Conservation (phyloP, 768 basidiomycete species). For the Pisolithus albus region DNA sequence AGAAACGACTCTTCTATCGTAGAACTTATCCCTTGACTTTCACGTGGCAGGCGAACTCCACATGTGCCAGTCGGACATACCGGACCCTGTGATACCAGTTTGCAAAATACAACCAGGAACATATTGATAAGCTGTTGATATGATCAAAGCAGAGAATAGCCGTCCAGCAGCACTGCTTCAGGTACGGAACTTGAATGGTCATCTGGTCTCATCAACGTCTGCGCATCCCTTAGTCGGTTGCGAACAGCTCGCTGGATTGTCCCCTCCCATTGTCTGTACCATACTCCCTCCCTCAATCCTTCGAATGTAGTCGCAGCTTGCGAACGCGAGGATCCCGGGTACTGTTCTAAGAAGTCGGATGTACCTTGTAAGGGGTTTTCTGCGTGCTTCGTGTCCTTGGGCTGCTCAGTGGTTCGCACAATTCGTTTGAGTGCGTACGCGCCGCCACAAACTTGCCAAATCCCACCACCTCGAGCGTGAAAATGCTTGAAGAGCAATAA, state of each 20-base stretch:
- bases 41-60: background rate
- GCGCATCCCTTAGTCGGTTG: conserved; percentile 29
- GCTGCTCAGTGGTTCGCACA: conserved; percentile 11
- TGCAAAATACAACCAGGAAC: background rate
- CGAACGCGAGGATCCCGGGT: conserved; percentile 23
- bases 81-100: background rate
- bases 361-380: conserved; percentile 4
- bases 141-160: conserved; percentile 15
- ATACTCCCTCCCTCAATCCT: conserved; percentile 67
- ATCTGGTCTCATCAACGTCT: conserved; percentile 31
- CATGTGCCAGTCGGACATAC: background rate
- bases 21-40: background rate
- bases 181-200: conserved; percentile 3
- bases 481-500: conserved; percentile 77
- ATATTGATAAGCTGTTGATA: too few species aligned
- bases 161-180: conserved; percentile 19
- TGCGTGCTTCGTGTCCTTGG: conserved; percentile 1
- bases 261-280: conserved; percentile 74
- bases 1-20: conserved; percentile 7
- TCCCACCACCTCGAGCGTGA: conserved; percentile 58
- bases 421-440: conserved; percentile 63
- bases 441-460: conserved; percentile 70
- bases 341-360: background rate
- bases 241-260: conserved; percentile 57
- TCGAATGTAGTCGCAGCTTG: conserved; percentile 34